These are phyloP conservation scores for Phytophthora quininea DNA, from an alignment of 352 stramenopile genomes.

Conservation along the genomic window DNA sequence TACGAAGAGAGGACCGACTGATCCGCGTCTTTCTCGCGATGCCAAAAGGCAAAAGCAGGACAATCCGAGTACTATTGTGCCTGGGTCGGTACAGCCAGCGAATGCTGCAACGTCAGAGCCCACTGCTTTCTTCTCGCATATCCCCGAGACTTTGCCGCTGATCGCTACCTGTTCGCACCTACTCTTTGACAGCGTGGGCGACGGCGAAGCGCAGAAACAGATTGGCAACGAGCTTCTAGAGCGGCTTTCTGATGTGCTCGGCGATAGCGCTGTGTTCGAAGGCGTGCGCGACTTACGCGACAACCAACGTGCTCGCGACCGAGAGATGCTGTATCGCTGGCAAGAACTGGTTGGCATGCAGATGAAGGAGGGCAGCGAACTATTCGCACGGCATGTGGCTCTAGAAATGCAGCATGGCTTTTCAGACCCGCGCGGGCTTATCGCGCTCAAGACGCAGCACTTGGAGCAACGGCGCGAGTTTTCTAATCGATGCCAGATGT, in stretches of 20 bases:
- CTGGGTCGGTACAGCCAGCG: slow-evolving; percentile 2
- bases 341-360: slow-evolving; percentile 82
- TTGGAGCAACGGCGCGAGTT: slow-evolving; percentile 73
- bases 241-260: slow-evolving; percentile 59
- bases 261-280: slow-evolving; percentile 72
- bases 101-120: slow-evolving; percentile 15
- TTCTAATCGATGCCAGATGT: slow-evolving; percentile 67
- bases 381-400: slow-evolving; percentile 62
- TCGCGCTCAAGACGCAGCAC: slow-evolving; percentile 67
- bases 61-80: not conserved
- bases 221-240: slow-evolving; percentile 65
- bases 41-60: slow-evolving; percentile 41
- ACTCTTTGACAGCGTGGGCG: slow-evolving; percentile 61
- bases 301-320: slow-evolving; percentile 67
- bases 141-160: slow-evolving; percentile 60
- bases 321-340: slow-evolving; percentile 78
- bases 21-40: slow-evolving; percentile 21
- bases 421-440: slow-evolving; percentile 51
- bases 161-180: slow-evolving; percentile 66
- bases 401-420: slow-evolving; percentile 53
- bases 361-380: slow-evolving; percentile 81
- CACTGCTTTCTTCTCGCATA: slow-evolving; percentile 52
- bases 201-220: slow-evolving; percentile 38
- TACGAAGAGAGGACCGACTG: slow-evolving; percentile 20
- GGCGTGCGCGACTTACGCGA: slow-evolving; percentile 63